Evolutionary conservation across 768 basidiomycete genomes (phyloP).

Genomic region (Dictyophora rubrovolvata): DNA sequence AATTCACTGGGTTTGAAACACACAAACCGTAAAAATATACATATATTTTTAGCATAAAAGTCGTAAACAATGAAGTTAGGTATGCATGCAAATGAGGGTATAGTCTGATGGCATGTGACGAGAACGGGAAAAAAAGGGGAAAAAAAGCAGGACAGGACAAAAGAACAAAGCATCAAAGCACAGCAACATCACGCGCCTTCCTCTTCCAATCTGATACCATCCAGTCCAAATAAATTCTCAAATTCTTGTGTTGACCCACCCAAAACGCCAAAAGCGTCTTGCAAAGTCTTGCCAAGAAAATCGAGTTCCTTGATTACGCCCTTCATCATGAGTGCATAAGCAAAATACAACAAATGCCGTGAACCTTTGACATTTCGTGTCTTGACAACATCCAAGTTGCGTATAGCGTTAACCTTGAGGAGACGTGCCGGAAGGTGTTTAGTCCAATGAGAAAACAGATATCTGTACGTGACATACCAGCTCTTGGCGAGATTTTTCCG

Average conservation of each 20-base stretch:
- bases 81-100: no score
- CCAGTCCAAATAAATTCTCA: conserved; percentile 53
- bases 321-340: conserved; percentile 90
- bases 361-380: conserved; percentile 73
- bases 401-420: conserved; percentile 66
- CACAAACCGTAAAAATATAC: no score
- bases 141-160: no score
- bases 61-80: no score
- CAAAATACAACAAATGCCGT: conserved; percentile 83
- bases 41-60: no score
- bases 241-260: conserved; percentile 75
- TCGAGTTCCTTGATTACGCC: conserved; percentile 89
- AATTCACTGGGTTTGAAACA: no score
- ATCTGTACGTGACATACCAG: conserved; percentile 41
- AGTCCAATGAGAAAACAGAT: neutral
- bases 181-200: neutral
- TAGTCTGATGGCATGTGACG: no score
- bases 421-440: neutral
- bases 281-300: conserved; percentile 65
- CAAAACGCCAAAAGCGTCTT: conserved; percentile 88
- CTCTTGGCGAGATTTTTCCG: conserved; percentile 70
- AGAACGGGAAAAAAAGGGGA: no score
- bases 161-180: no score
- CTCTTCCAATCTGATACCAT: conserved; percentile 1
- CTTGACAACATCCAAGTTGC: conserved; percentile 80